Conservation (phyloP, 179 eudicot genomes). For the Beta macrorhiza region DNA sequence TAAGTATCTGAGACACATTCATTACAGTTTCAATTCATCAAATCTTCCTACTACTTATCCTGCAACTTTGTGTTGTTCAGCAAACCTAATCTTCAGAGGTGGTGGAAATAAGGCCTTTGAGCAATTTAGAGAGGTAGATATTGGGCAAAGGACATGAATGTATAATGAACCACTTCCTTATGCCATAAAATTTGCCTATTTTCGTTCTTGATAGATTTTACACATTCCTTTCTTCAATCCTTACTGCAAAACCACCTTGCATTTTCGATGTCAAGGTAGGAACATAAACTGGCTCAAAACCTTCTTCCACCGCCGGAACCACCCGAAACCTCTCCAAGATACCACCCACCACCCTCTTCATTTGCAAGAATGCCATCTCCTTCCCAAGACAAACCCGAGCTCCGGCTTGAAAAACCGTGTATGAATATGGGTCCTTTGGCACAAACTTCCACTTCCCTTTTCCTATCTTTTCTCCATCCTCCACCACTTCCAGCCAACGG, state of each 20-base stretch:
- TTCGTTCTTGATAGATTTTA: too few species aligned
- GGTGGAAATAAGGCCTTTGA: too few species aligned
- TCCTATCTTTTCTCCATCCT: slow-evolving; percentile 16
- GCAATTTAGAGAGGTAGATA: too few species aligned
- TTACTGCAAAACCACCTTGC: slow-evolving; percentile 61
- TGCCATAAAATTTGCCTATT: too few species aligned
- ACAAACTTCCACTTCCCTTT: slow-evolving; percentile 35
- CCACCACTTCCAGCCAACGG: slow-evolving; percentile 40
- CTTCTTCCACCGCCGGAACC: slow-evolving; percentile 48
- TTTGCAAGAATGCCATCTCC: slow-evolving; percentile 71
- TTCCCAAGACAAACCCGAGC: slow-evolving; percentile 64
- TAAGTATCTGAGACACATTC: too few species aligned
- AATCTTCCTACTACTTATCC: too few species aligned
- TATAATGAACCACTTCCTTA: too few species aligned
- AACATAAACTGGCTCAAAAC: slow-evolving; percentile 44
- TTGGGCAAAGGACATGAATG: too few species aligned
- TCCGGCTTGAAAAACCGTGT: slow-evolving; percentile 60
- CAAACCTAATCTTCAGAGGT: too few species aligned
- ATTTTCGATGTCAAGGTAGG: slow-evolving; percentile 47
- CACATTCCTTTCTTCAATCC: slow-evolving; percentile 41
- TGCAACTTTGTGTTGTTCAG: too few species aligned
- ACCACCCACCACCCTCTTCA: slow-evolving; percentile 57
- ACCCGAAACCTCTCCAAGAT: slow-evolving; percentile 51
- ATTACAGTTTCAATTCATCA: too few species aligned
- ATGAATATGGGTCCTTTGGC: slow-evolving; percentile 41